Evolutionary conservation across 176 grass and related monocot species (phyloP).

Genomic region (Phoenix roebelenii): DNA sequence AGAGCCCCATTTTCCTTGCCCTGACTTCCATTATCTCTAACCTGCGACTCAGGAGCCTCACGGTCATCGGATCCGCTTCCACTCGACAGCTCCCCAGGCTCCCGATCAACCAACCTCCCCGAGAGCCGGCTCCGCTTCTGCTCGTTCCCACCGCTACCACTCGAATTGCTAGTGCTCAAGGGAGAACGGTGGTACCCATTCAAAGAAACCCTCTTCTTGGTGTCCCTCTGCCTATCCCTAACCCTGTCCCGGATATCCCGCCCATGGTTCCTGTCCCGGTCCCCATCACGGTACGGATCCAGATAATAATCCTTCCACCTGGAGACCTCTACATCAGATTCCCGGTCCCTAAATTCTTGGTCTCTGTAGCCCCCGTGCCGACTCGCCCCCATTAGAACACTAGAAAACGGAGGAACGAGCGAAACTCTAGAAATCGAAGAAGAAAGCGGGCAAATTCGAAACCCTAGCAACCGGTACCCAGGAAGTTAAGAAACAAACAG

Average conservation of each 20-base stretch:
- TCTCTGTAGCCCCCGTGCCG: constrained; percentile 1
- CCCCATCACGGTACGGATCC: constrained; percentile 3
- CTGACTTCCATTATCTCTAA: constrained; percentile 7
- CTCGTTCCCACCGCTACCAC: neutral
- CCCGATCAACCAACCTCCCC: constrained; percentile 34
- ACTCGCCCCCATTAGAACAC: neutral
- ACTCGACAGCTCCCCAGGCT: constrained; percentile 51
- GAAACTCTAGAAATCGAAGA: too few species aligned
- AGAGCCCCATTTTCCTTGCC: neutral
- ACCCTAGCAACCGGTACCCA: too few species aligned
- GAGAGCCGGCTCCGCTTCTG: constrained; percentile 21
- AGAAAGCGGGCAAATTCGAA: too few species aligned
- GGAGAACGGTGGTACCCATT: neutral
- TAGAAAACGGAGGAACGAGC: too few species aligned
- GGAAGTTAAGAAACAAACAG: too few species aligned
- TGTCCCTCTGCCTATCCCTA: neutral
- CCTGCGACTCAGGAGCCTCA: constrained; percentile 6
- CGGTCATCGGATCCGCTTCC: constrained; percentile 44
- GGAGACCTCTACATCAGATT: neutral
- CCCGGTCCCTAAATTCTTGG: neutral
- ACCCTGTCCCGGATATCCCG: neutral
- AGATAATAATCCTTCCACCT: constrained; percentile 6
- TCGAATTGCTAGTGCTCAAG: neutral
- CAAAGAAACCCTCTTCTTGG: neutral
- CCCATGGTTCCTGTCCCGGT: neutral